Evolutionary conservation across 2,329 filamentous ascomycete species (phyloP).

Genomic region (Hypoxylon sp.): DNA sequence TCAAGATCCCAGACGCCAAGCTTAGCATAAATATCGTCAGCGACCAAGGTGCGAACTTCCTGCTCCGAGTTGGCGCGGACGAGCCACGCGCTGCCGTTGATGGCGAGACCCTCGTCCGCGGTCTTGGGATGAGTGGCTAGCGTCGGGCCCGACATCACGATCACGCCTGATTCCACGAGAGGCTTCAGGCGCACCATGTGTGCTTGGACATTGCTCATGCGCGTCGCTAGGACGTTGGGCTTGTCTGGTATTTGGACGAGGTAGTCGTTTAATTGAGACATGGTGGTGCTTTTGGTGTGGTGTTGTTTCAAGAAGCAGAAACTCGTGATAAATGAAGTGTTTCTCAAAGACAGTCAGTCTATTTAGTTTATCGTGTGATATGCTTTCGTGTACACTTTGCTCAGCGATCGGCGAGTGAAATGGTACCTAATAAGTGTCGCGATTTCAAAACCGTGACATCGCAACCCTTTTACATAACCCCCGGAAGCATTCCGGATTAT

Average conservation of each 20-base stretch:
- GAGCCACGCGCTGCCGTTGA: conserved; percentile 36
- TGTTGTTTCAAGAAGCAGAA: neutral
- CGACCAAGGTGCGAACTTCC: conserved; percentile 30
- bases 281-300: neutral
- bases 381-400: too few relatives aligned
- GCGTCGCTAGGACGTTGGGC: conserved; percentile 21
- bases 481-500: too few relatives aligned
- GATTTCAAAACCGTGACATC: too few relatives aligned
- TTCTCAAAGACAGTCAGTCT: too few relatives aligned
- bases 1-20: conserved; percentile 37
- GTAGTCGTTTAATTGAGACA: conserved; percentile 37
- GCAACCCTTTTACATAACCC: too few relatives aligned
- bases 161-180: conserved; percentile 28
- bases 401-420: too few relatives aligned
- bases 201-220: conserved; percentile 25
- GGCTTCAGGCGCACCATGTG: conserved; percentile 34
- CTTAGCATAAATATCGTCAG: conserved; percentile 32
- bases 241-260: conserved; percentile 36
- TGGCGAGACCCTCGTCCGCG: conserved; percentile 15
- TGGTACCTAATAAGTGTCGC: too few relatives aligned
- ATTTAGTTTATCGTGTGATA: too few relatives aligned
- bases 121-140: conserved; percentile 27
- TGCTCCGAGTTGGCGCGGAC: conserved; percentile 29
- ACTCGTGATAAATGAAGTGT: too few relatives aligned
- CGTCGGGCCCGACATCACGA: conserved; percentile 36